Base-by-base conservation (phyloP, 441 rosid genomes). In the Cnidoscolus chayamansa region DNA sequence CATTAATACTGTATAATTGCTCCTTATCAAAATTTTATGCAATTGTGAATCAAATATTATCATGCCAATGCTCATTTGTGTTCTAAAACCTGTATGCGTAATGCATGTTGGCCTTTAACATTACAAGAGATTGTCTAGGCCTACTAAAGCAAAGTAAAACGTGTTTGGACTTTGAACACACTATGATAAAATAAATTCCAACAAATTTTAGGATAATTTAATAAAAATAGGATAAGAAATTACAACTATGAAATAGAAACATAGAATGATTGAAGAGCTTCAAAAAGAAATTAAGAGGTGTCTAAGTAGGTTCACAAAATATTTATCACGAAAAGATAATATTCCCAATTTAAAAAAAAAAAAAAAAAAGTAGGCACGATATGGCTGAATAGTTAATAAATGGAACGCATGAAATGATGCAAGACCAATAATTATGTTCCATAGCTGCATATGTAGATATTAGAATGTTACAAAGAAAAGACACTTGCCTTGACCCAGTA, bases 401-500 rank as follows among this genome's bases (percentile, higher is more conserved):
- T 48, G 47, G 20, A 35, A 61, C 20, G 25, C 47, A 47, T 57
- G 49, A 43, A 49, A 35, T 60, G 65, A 67, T 60, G 62, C 55
- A 13, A 54, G 60, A 51, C 60, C 30, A 48, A 49, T 17, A 3
- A 25, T 48, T 51, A 31, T 8, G 51, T n/a, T n/a, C 2, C 35
- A 11, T 4, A 8, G 48, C 16, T 5, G n/a, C 9, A 45, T 8
- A 71, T 19, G 35, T 40, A 64, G 51, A 61, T 69, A 45, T 20
- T 48, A 67, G 37, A 61, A 72, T 5, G 11, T 56, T 54, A 20
- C 0, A 45, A 43, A 2, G 35, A 35, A 70, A 73, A 68, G 72
- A 57, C 61, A 86, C 94, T 84, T 88, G 83, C 99, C 98, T 94
- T 94, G 82, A 92, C 88, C 98, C 99, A 94, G 50, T 90, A 92